A percentile compares a stretch with the other conserved stretches of the same genome.
Evolutionary conservation across 2,329 filamentous ascomycete species (phyloP).

Genomic region (Elsinoe australis): DNA sequence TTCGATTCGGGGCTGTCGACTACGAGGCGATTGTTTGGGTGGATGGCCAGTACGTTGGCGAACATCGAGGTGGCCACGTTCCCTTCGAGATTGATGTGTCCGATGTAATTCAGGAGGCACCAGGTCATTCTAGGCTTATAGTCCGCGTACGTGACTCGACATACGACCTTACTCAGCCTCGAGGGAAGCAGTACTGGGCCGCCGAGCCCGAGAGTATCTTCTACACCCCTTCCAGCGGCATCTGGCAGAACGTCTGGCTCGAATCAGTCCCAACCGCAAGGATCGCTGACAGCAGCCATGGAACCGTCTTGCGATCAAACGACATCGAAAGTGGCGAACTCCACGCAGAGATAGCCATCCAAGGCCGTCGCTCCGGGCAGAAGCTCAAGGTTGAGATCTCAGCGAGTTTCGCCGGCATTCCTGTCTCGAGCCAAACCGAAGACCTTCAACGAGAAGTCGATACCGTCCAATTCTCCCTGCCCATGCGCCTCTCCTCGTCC

Average conservation of each 20-base stretch:
- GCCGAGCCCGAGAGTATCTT: conserved; percentile 58
- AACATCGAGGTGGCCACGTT: conserved; percentile 53
- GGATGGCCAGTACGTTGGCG: conserved; percentile 45
- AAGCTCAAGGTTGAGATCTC: conserved; percentile 47
- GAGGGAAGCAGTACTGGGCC: conserved; percentile 60
- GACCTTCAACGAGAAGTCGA: conserved; percentile 45
- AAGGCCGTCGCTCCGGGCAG: conserved; percentile 43
- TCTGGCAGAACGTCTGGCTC: conserved; percentile 69
- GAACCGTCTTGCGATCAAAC: conserved; percentile 51
- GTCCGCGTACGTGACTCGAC: conserved; percentile 57
- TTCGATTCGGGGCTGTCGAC: conserved; percentile 55
- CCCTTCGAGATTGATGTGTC: conserved; percentile 52
- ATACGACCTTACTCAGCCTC: conserved; percentile 55
- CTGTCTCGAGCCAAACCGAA: conserved; percentile 40
- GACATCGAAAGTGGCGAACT: conserved; percentile 48
- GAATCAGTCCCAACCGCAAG: conserved; percentile 48
- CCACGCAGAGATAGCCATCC: conserved; percentile 44
- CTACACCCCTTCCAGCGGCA: conserved; percentile 64
- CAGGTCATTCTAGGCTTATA: conserved; percentile 35
- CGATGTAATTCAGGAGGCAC: conserved; percentile 28
- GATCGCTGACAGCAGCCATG: conserved; percentile 49
- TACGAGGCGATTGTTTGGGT: conserved; percentile 54
- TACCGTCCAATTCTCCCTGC: conserved; percentile 41
- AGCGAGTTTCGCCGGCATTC: conserved; percentile 44
- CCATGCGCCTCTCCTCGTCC: conserved; percentile 42